Evolutionary conservation across 495 filamentous ascomycete genomes (phyloP), one percentile per base, ranked within the genome.

Genomic region (Podospora anserina): DNA sequence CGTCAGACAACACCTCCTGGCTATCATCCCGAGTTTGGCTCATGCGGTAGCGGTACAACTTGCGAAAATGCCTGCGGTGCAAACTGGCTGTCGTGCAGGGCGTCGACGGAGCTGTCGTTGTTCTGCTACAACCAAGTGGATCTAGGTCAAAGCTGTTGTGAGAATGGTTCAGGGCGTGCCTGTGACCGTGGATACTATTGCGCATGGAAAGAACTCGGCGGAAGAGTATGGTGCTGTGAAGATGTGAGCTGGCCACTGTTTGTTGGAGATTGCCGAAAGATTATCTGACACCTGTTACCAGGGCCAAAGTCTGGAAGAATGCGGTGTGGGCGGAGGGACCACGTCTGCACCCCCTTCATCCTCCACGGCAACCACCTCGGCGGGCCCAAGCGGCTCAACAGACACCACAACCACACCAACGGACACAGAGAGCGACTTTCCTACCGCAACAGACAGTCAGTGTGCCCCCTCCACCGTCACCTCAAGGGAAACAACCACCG

Each of bases 101-200:
- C 76, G 6, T 71, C 69, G 18, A 78, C 76, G 0, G 61, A 63
- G 5, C 66, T 78, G n/a, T 75, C 76, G 16, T 63, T 78, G 57
- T 78, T 76, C 44, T 78, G 76, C 68, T 78, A 76, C 70, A 78
- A 78, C 71, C 66, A 70, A 26, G 70, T 64, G n/a, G 68, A 75
- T 13, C 62, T 76, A 20, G 61, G 61, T 34, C 76, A 78, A 66
- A 71, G 70, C 0, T 78, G 76, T 39, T 78, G 76, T 62, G 72
- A 73, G 32, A 75, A 78, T 44, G 74, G 69, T 1, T 75, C 73
- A 28, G 75, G 75, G 30, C 71, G 75, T 75, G 75, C 75, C 4
- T 77, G 75, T 26, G 73, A 77, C 15, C 34, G 23, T 0, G 75
- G 75, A 2, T 77, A 67, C 54, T 77, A 77, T 39, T 77, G 75